Evolutionary conservation across 768 basidiomycete genomes (phyloP).

Genomic region (Boletus edulis): DNA sequence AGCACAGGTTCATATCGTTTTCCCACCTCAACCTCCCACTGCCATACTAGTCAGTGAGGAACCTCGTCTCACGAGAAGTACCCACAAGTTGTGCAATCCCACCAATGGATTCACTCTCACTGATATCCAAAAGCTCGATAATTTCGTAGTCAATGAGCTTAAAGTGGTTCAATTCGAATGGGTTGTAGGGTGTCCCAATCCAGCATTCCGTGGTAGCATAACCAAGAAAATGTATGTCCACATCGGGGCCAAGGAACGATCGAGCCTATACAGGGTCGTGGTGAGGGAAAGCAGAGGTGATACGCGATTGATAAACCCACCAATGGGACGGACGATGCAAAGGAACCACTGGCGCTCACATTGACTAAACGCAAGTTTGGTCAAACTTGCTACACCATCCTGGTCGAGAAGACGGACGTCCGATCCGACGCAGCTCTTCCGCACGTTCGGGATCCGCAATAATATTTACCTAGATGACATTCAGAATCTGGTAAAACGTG

Average conservation of each 20-base stretch:
- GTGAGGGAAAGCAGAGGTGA: background rate
- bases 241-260: background rate
- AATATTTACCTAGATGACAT: background rate
- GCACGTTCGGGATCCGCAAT: conserved; percentile 3
- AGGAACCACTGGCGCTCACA: conserved; percentile 8
- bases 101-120: background rate
- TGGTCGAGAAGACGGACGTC: conserved; percentile 9
- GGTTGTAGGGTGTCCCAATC: conserved; percentile 7
- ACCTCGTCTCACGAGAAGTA: background rate
- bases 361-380: conserved; percentile 9
- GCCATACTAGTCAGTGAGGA: background rate
- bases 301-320: background rate
- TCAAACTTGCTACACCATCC: conserved; percentile 14
- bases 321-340: conserved; percentile 9
- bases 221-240: background rate
- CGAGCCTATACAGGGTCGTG: background rate
- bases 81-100: conserved; percentile 1
- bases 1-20: conserved; percentile 19
- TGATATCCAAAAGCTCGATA: conserved; percentile 18
- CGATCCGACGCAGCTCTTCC: conserved; percentile 10
- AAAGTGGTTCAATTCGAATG: conserved; percentile 8
- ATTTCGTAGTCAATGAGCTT: background rate
- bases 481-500: background rate
- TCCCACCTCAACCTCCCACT: conserved; percentile 18
- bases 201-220: conserved; percentile 4